phyloP scores from a whole-genome alignment of 2,329 filamentous ascomycete species.

The Magnaporthiopsis poae region DNA sequence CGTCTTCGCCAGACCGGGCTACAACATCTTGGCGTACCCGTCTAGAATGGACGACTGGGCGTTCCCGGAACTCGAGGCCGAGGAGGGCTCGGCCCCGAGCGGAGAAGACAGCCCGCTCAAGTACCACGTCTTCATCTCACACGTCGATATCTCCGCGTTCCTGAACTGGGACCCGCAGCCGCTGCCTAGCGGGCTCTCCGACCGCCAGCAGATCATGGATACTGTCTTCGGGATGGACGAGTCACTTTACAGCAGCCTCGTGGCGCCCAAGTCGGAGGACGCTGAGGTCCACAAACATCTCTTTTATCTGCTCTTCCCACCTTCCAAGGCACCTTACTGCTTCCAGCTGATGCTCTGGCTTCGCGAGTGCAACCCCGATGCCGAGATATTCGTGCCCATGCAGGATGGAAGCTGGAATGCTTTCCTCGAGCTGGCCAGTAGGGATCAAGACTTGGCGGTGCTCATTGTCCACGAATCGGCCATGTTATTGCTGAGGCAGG shows the following conservation, averaged over 20 bases:
- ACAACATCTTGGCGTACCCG: constrained; percentile 32
- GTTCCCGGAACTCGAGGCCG: not conserved
- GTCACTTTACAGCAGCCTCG: constrained; percentile 17
- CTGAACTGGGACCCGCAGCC: constrained; percentile 10
- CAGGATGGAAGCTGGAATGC: constrained; percentile 36
- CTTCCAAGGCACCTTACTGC: constrained; percentile 23
- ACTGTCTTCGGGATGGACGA: constrained; percentile 22
- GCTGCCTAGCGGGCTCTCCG: not conserved
- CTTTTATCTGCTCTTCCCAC: constrained; percentile 43
- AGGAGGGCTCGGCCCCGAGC: constrained; percentile 1
- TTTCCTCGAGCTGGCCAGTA: constrained; percentile 25
- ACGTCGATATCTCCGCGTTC: constrained; percentile 12
- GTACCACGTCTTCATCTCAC: constrained; percentile 28
- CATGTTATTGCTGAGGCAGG: constrained; percentile 26
- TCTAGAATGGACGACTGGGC: constrained; percentile 26
- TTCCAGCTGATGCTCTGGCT: constrained; percentile 37
- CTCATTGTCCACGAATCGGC: constrained; percentile 36
- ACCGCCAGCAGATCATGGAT: constrained; percentile 16
- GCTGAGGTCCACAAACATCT: constrained; percentile 19
- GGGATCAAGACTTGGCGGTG: constrained; percentile 21
- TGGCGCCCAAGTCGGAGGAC: not conserved
- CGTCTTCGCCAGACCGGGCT: constrained; percentile 21
- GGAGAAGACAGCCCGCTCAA: constrained; percentile 17
- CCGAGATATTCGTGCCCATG: constrained; percentile 32
- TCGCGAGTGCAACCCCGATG: constrained; percentile 26